Conservation (phyloP, 2,329 filamentous ascomycete species). For the Colletotrichum abscissum region DNA sequence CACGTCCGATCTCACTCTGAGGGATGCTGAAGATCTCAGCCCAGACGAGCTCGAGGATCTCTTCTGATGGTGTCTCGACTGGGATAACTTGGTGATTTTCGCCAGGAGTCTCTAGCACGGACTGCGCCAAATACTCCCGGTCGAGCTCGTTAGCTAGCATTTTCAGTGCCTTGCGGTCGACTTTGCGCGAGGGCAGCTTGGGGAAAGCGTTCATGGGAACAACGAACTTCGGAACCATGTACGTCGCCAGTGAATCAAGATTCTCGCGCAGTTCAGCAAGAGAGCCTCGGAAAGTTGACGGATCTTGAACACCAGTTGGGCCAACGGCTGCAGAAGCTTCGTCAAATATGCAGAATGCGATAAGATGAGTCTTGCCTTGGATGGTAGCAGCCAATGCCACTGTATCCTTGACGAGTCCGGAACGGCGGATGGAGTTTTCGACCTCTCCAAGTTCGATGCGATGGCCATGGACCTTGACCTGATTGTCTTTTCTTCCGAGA, state of each 20-base stretch:
- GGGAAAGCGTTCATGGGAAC: conserved; percentile 40
- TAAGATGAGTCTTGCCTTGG: neutral
- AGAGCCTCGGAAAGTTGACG: neutral
- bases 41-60: neutral
- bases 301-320: neutral
- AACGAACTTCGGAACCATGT: conserved; percentile 43
- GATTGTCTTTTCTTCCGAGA: conserved; percentile 36
- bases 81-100: neutral
- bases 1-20: neutral
- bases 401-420: neutral
- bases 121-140: neutral
- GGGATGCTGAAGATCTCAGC: neutral
- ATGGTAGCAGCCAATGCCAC: neutral
- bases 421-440: conserved; percentile 34
- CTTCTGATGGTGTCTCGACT: conserved; percentile 24
- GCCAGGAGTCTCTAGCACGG: neutral
- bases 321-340: neutral
- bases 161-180: conserved; percentile 40
- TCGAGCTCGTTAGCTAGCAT: neutral
- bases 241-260: conserved; percentile 37
- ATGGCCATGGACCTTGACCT: conserved; percentile 38
- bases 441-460: conserved; percentile 39
- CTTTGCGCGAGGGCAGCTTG: conserved; percentile 41
- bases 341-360: conserved; percentile 1
- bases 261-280: conserved; percentile 21